A percentile compares a stretch with the other conserved stretches of the same genome.
Evolutionary conservation across 495 filamentous ascomycete species (phyloP).

Genomic region (Hypoxylon intermedium): DNA sequence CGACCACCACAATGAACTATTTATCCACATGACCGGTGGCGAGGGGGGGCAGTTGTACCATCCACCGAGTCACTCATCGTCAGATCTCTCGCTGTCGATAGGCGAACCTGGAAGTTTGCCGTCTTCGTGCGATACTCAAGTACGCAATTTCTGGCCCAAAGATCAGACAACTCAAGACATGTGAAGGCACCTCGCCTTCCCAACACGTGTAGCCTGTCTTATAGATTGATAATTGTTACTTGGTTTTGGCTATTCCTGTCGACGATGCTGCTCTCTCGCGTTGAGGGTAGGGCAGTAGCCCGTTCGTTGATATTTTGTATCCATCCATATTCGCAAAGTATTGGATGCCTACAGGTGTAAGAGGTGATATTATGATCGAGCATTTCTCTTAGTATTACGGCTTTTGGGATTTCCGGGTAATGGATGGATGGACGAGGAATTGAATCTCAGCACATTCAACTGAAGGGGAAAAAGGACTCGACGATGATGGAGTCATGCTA

Average conservation of each 20-base stretch:
- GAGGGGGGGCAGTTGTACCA: constrained; percentile 19
- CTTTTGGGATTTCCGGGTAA: too few species aligned
- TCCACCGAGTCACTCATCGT: constrained; percentile 29
- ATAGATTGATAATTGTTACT: neutral
- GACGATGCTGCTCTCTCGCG: too few species aligned
- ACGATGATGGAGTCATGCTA: neutral
- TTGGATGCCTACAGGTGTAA: too few species aligned
- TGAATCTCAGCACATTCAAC: too few species aligned
- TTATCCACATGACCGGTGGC: constrained; percentile 23
- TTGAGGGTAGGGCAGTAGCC: too few species aligned
- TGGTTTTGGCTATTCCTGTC: too few species aligned
- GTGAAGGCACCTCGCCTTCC: neutral
- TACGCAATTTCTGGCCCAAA: constrained; percentile 30
- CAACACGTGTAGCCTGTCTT: neutral
- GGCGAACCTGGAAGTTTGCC: constrained; percentile 28
- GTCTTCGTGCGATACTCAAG: constrained; percentile 34
- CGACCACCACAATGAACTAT: constrained; percentile 1
- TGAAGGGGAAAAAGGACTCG: too few species aligned
- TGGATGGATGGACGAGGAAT: too few species aligned
- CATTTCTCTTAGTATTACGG: too few species aligned
- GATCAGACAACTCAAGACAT: neutral
- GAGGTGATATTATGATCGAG: too few species aligned
- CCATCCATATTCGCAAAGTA: too few species aligned
- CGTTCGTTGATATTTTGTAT: too few species aligned
- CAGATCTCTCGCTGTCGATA: constrained; percentile 37